These are phyloP conservation scores for Flueggea neowawraea DNA, from an alignment of 441 rosid genomes.

Conservation along the genomic window DNA sequence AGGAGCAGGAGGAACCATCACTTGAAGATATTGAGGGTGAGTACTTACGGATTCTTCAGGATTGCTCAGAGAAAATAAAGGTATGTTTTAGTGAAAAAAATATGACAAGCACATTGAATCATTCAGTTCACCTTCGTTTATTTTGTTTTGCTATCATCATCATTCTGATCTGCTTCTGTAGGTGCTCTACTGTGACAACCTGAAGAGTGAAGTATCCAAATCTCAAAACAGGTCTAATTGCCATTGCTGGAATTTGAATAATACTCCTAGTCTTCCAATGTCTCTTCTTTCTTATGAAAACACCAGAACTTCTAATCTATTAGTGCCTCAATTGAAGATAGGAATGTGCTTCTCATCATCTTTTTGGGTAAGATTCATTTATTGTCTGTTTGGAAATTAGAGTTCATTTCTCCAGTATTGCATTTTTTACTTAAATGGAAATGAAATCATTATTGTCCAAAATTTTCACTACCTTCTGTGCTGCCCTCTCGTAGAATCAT, in stretches of 20 bases:
- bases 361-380: constrained; percentile 53
- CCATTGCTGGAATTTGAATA: constrained; percentile 72
- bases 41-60: constrained; percentile 52
- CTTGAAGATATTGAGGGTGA: constrained; percentile 54
- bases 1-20: constrained; percentile 27
- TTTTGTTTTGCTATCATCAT: not conserved
- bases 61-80: constrained; percentile 51
- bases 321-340: constrained; percentile 50
- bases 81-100: constrained; percentile 25
- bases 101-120: constrained; percentile 2
- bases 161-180: constrained; percentile 23
- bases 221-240: constrained; percentile 15
- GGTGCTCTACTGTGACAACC: constrained; percentile 53
- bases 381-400: not conserved
- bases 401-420: no score
- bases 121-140: constrained; percentile 6
- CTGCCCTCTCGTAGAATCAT: no score
- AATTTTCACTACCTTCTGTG: no score
- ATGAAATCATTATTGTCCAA: no score
- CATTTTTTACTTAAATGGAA: no score
- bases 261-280: constrained; percentile 48
- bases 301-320: constrained; percentile 24
- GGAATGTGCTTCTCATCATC: constrained; percentile 75
- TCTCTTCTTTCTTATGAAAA: constrained; percentile 67
- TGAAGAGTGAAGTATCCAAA: constrained; percentile 31